These are phyloP conservation scores for Pichia gijzeniarum DNA, from an alignment of 805 yeast species.

Conservation along the genomic window DNA sequence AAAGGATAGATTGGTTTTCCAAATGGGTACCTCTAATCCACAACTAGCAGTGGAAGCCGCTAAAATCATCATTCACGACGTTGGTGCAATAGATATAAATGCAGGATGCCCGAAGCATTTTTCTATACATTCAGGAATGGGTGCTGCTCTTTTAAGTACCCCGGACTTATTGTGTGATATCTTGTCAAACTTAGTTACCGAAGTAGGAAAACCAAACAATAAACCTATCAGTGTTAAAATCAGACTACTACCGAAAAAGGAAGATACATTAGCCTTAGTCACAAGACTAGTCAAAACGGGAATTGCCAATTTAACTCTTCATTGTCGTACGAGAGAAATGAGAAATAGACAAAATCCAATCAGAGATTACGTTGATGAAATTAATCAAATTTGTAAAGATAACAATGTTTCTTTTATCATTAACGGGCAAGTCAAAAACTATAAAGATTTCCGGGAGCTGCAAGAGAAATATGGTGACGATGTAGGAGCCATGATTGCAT, in stretches of 20 bases:
- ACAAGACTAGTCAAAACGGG: conserved; percentile 64
- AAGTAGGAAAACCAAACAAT: conserved; percentile 70
- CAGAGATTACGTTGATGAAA: conserved; percentile 57
- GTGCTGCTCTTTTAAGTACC: conserved; percentile 80
- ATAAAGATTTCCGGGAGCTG: conserved; percentile 47
- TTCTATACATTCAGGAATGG: conserved; percentile 94
- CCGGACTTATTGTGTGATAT: conserved; percentile 77
- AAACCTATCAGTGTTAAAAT: conserved; percentile 91
- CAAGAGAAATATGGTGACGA: conserved; percentile 48
- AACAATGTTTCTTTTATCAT: conserved; percentile 67
- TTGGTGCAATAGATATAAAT: conserved; percentile 87
- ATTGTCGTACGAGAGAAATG: conserved; percentile 87
- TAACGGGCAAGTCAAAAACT: conserved; percentile 67
- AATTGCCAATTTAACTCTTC: conserved; percentile 77
- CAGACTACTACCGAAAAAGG: conserved; percentile 60
- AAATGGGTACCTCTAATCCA: conserved; percentile 83
- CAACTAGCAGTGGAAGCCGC: conserved; percentile 88
- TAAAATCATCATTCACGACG: conserved; percentile 70
- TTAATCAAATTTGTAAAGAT: conserved; percentile 54
- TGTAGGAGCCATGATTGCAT: conserved; percentile 93
- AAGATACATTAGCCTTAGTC: conserved; percentile 57
- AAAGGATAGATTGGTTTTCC: conserved; percentile 67
- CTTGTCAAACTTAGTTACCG: conserved; percentile 56
- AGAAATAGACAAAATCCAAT: conserved; percentile 79
- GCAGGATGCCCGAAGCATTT: conserved; percentile 98